A percentile compares a stretch with the other conserved stretches of the same genome.
Evolutionary conservation across 2,329 filamentous ascomycete species (phyloP).

Genomic region (Epichloe sibirici): DNA sequence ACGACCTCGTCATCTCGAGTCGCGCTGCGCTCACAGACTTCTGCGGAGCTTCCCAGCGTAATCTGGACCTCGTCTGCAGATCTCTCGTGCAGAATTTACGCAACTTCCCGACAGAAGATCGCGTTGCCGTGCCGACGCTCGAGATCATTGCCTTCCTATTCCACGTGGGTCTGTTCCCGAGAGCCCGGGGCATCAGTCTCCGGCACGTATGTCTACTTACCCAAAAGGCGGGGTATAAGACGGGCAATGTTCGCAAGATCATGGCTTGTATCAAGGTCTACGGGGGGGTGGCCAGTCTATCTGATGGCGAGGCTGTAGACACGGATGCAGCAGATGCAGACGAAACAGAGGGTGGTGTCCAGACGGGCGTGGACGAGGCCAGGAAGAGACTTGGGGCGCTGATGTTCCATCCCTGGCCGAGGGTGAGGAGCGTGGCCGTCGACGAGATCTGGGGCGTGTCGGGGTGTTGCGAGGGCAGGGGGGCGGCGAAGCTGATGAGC

Average conservation of each 20-base stretch:
- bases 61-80: constrained; percentile 32
- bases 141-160: constrained; percentile 70
- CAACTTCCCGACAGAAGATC: constrained; percentile 46
- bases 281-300: constrained; percentile 44
- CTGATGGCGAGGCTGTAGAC: constrained; percentile 23
- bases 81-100: constrained; percentile 44
- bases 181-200: constrained; percentile 26
- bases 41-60: constrained; percentile 28
- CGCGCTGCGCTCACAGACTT: constrained; percentile 50
- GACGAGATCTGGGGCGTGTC: constrained; percentile 46
- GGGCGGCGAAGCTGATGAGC: constrained; percentile 29
- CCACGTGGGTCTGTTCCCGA: constrained; percentile 42
- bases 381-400: constrained; percentile 59
- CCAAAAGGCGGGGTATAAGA: constrained; percentile 74
- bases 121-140: constrained; percentile 61
- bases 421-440: constrained; percentile 47
- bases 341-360: constrained; percentile 1
- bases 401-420: constrained; percentile 72
- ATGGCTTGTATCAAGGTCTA: constrained; percentile 74
- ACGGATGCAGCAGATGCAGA: neutral
- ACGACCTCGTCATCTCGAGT: constrained; percentile 59
- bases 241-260: constrained; percentile 69
- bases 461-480: constrained; percentile 16
- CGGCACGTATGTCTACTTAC: constrained; percentile 54
- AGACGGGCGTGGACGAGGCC: constrained; percentile 35